Conservation (phyloP, 2,329 filamentous ascomycete genomes). For the Colletotrichum chlorophyti region DNA sequence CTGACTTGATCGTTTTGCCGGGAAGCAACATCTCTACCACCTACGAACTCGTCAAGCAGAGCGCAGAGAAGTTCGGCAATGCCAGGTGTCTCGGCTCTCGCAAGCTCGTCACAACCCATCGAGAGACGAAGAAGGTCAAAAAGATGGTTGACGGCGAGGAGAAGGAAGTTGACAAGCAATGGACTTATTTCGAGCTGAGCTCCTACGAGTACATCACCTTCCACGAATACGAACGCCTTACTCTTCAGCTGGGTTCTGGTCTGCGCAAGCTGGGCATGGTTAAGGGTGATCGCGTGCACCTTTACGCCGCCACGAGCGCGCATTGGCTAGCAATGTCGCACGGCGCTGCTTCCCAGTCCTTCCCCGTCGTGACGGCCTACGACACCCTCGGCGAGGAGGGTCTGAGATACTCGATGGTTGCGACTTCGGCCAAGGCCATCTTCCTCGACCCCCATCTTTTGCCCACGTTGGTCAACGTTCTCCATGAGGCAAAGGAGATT, state of each 20-base stretch:
- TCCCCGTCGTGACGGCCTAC: constrained; percentile 85
- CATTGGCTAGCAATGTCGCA: constrained; percentile 61
- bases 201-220: constrained; percentile 80
- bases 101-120: constrained; percentile 76
- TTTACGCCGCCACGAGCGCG: constrained; percentile 77
- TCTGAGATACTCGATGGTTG: constrained; percentile 74
- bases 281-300: constrained; percentile 73
- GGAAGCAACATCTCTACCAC: constrained; percentile 72
- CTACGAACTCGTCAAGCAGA: constrained; percentile 76
- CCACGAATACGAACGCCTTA: constrained; percentile 77
- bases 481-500: constrained; percentile 57
- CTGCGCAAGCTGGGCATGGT: constrained; percentile 76
- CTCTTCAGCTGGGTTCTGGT: constrained; percentile 71
- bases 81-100: constrained; percentile 73
- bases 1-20: constrained; percentile 67
- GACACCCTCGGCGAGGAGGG: constrained; percentile 81
- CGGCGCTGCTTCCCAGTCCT: constrained; percentile 72
- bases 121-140: constrained; percentile 89
- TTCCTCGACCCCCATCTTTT: constrained; percentile 63
- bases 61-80: constrained; percentile 70
- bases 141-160: constrained; percentile 84
- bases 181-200: constrained; percentile 87
- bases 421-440: constrained; percentile 75
- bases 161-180: constrained; percentile 83
- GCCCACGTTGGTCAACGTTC: constrained; percentile 60